Conservation (phyloP, 192 early-diverging fungal species). For the Mortierella hygrophila region DNA sequence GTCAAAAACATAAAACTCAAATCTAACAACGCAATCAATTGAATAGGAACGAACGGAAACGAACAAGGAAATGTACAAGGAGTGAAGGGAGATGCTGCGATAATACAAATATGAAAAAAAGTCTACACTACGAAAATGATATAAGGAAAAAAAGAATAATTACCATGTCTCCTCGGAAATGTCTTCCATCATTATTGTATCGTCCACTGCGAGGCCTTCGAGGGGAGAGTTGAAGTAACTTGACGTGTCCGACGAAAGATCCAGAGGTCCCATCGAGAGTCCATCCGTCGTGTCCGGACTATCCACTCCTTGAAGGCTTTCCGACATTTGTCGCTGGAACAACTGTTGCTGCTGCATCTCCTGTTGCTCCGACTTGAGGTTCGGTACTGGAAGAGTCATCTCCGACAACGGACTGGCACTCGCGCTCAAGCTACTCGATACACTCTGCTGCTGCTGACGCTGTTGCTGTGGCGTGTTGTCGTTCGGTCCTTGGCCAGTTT, state of each 20-base stretch:
- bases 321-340: slow-evolving; percentile 30
- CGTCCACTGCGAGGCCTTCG: slow-evolving; percentile 40
- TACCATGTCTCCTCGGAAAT: slow-evolving; percentile 48
- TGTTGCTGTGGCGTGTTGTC: neutral
- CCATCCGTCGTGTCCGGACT: slow-evolving; percentile 14
- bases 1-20: neutral
- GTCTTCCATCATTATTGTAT: slow-evolving; percentile 46
- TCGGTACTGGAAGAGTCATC: slow-evolving; percentile 40
- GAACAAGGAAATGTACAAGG: neutral
- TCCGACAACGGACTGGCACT: slow-evolving; percentile 40
- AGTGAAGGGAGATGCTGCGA: neutral
- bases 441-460: slow-evolving; percentile 4
- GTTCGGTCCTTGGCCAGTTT: slow-evolving; percentile 7
- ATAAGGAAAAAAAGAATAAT: neutral
- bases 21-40: neutral
- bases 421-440: slow-evolving; percentile 7
- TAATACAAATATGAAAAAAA: neutral
- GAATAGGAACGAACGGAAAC: neutral
- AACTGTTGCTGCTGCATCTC: slow-evolving; percentile 22
- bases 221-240: slow-evolving; percentile 50
- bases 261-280: slow-evolving; percentile 14
- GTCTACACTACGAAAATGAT: neutral
- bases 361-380: slow-evolving; percentile 21
- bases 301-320: slow-evolving; percentile 4
- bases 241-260: slow-evolving; percentile 24